phyloP scores from a whole-genome alignment of 768 basidiomycete species.

The Russula ochroleuca region DNA sequence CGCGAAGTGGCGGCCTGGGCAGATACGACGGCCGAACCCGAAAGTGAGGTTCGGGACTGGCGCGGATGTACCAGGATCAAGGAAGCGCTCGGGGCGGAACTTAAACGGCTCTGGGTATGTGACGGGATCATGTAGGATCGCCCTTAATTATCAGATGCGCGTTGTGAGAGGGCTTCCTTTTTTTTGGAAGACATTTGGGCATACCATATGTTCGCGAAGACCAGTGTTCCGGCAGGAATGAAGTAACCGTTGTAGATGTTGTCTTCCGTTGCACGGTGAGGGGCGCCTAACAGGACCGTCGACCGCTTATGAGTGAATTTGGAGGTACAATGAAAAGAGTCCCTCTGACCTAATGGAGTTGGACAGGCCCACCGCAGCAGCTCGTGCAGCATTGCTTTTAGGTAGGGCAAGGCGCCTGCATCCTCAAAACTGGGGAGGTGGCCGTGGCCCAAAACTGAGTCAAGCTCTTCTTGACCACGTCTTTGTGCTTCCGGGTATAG shows the following conservation, averaged over 20 bases:
- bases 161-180: too few relatives aligned
- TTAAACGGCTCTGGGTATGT: constrained; percentile 11
- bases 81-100: constrained; percentile 20
- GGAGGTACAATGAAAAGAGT: neutral
- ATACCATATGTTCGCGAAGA: constrained; percentile 14
- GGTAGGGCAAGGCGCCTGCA: constrained; percentile 14
- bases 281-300: constrained; percentile 1
- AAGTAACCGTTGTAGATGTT: constrained; percentile 20
- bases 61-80: neutral
- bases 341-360: constrained; percentile 7
- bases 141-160: neutral
- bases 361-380: constrained; percentile 20
- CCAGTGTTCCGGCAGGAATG: constrained; percentile 8
- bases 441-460: constrained; percentile 22
- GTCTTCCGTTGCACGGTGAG: constrained; percentile 7
- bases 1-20: constrained; percentile 17
- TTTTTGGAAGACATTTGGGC: neutral
- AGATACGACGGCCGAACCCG: constrained; percentile 18
- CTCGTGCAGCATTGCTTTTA: constrained; percentile 21
- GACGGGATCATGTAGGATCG: constrained; percentile 11
- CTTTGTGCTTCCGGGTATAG: constrained; percentile 33
- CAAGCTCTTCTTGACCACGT: constrained; percentile 35
- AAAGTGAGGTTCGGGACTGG: constrained; percentile 1
- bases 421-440: constrained; percentile 15
- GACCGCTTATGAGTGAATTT: neutral